Evolutionary conservation across 768 basidiomycete genomes (phyloP).

Genomic region (Atractiella rhizophila): DNA sequence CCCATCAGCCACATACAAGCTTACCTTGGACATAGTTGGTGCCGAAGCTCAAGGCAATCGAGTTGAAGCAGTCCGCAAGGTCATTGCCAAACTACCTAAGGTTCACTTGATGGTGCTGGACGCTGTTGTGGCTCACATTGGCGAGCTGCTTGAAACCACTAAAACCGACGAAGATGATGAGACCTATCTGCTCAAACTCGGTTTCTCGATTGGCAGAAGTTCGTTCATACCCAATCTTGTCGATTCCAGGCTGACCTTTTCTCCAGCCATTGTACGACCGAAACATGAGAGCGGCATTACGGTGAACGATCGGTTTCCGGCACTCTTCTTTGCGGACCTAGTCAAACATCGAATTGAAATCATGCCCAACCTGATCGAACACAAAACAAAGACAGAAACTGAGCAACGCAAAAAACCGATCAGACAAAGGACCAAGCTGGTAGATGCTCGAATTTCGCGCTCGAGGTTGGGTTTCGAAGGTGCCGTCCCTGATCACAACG

Average conservation of each 20-base stretch:
- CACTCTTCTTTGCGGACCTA: slow-evolving; percentile 59
- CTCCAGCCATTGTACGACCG: slow-evolving; percentile 50
- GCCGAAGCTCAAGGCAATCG: slow-evolving; percentile 1
- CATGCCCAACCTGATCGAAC: slow-evolving; percentile 53
- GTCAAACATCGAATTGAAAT: slow-evolving; percentile 46
- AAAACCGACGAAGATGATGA: slow-evolving; percentile 34
- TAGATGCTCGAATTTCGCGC: slow-evolving; percentile 17
- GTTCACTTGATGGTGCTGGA: slow-evolving; percentile 62
- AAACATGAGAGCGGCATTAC: slow-evolving; percentile 57
- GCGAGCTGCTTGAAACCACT: slow-evolving; percentile 16
- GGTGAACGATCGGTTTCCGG: slow-evolving; percentile 71
- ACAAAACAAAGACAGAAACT: slow-evolving; percentile 32
- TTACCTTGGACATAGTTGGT: neutral
- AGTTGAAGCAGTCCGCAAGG: slow-evolving; percentile 27
- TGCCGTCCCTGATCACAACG: no score
- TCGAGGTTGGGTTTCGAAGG: no score
- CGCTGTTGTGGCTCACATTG: slow-evolving; percentile 48
- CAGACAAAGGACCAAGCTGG: slow-evolving; percentile 14
- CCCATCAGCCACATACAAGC: slow-evolving; percentile 16
- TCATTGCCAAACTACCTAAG: slow-evolving; percentile 45
- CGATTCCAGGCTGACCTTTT: slow-evolving; percentile 1
- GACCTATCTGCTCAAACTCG: slow-evolving; percentile 62
- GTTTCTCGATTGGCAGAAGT: slow-evolving; percentile 67
- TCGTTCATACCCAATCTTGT: slow-evolving; percentile 19
- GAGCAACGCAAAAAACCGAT: slow-evolving; percentile 9